These are phyloP conservation scores for Botrytis aclada DNA, from an alignment of 2,329 filamentous ascomycete genomes.

Conservation along the genomic window DNA sequence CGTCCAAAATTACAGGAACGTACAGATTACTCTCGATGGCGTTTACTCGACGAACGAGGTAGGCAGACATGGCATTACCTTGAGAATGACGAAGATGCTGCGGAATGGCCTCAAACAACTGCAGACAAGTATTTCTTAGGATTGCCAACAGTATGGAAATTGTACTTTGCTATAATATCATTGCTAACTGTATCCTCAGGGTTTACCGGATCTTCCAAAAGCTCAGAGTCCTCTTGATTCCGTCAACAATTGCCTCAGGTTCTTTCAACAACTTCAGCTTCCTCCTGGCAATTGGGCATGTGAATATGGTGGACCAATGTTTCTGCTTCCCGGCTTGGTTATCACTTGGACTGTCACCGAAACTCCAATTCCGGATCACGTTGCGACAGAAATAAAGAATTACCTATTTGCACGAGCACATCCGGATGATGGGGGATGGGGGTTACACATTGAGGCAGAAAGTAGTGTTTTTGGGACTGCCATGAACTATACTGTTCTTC, in stretches of 20 bases:
- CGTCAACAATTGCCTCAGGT: conserved; percentile 77
- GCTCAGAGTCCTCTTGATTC: conserved; percentile 72
- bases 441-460: conserved; percentile 89
- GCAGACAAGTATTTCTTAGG: conserved; percentile 91
- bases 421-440: conserved; percentile 92
- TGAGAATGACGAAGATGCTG: conserved; percentile 62
- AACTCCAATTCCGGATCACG: conserved; percentile 76
- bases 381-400: conserved; percentile 84
- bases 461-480: conserved; percentile 87
- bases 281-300: conserved; percentile 92
- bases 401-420: conserved; percentile 81
- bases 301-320: conserved; percentile 98
- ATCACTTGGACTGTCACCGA: conserved; percentile 86
- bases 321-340: conserved; percentile 81
- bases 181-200: conserved; percentile 47
- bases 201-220: conserved; percentile 66
- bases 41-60: conserved; percentile 76
- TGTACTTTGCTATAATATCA: neutral
- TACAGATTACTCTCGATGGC: conserved; percentile 82
- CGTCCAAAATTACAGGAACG: conserved; percentile 50
- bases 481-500: conserved; percentile 80
- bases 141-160: conserved; percentile 63
- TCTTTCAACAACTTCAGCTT: conserved; percentile 87
- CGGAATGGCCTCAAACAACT: conserved; percentile 78
- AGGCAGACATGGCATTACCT: conserved; percentile 95